Conservation (phyloP, 805 yeast species). For the Metschnikowia anglica region DNA sequence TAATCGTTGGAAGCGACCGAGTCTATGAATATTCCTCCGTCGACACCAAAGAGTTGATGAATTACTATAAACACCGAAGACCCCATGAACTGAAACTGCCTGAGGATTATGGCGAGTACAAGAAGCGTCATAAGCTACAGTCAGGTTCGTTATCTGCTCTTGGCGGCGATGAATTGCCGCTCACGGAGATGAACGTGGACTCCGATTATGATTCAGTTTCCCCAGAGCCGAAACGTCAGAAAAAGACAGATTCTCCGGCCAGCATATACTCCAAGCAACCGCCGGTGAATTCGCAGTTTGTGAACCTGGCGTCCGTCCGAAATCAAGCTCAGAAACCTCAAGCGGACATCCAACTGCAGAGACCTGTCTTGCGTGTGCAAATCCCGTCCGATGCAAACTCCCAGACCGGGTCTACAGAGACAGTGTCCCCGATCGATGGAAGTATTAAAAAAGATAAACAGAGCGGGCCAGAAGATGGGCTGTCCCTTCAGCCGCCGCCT, state of each 20-base stretch:
- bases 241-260: conserved; percentile 13
- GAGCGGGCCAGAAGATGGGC: conserved; percentile 6
- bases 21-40: conserved; percentile 82
- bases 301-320: conserved; percentile 4
- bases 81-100: conserved; percentile 66
- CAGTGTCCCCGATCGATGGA: conserved; percentile 44
- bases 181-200: conserved; percentile 17
- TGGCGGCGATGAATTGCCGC: conserved; percentile 24
- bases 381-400: conserved; percentile 54
- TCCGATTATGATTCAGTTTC: conserved; percentile 37
- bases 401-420: conserved; percentile 38
- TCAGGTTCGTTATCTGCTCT: conserved; percentile 19
- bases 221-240: conserved; percentile 35
- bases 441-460: conserved; percentile 14
- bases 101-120: conserved; percentile 62
- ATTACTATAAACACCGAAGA: conserved; percentile 24
- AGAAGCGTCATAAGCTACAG: conserved; percentile 33
- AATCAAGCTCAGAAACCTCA: conserved; percentile 4
- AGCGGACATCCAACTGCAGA: conserved; percentile 22
- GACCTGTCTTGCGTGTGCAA: conserved; percentile 64
- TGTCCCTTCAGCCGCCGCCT: conserved; percentile 11
- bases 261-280: conserved; percentile 17
- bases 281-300: conserved; percentile 15
- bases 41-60: conserved; percentile 43
- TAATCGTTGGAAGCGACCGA: conserved; percentile 76